Evolutionary conservation across 768 basidiomycete species (phyloP).

Genomic region (Lactarius indigo): DNA sequence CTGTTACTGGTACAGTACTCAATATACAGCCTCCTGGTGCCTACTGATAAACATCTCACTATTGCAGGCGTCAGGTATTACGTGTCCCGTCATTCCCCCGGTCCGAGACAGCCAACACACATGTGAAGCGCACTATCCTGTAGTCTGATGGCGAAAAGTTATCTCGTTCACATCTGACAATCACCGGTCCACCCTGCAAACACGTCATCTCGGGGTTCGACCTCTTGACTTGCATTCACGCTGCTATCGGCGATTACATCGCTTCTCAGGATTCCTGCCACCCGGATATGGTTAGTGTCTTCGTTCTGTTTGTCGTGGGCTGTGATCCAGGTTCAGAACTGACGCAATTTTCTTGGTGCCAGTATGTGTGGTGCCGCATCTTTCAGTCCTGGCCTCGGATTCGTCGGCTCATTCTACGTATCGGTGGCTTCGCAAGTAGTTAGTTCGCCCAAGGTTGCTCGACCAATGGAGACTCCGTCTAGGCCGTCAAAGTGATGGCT

Average conservation of each 20-base stretch:
- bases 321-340: conserved; percentile 34
- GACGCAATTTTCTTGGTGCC: conserved; percentile 37
- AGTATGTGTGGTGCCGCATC: conserved; percentile 35
- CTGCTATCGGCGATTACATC: conserved; percentile 36
- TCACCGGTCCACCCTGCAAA: conserved; percentile 43
- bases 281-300: conserved; percentile 40
- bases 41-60: neutral
- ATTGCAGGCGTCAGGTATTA: neutral
- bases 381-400: conserved; percentile 35
- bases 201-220: conserved; percentile 35
- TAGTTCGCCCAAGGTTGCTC: conserved; percentile 9
- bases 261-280: conserved; percentile 54
- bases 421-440: conserved; percentile 24
- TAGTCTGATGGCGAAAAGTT: conserved; percentile 48
- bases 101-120: neutral
- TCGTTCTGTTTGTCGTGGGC: neutral
- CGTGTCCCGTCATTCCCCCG: neutral
- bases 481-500: neutral
- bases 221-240: neutral
- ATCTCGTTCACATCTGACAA: conserved; percentile 47
- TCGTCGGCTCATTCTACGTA: conserved; percentile 28
- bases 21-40: neutral
- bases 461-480: conserved; percentile 6
- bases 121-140: neutral
- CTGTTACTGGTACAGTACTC: neutral